phyloP scores from a whole-genome alignment of 2,329 filamentous ascomycete species.

The Zarea fungicola region DNA sequence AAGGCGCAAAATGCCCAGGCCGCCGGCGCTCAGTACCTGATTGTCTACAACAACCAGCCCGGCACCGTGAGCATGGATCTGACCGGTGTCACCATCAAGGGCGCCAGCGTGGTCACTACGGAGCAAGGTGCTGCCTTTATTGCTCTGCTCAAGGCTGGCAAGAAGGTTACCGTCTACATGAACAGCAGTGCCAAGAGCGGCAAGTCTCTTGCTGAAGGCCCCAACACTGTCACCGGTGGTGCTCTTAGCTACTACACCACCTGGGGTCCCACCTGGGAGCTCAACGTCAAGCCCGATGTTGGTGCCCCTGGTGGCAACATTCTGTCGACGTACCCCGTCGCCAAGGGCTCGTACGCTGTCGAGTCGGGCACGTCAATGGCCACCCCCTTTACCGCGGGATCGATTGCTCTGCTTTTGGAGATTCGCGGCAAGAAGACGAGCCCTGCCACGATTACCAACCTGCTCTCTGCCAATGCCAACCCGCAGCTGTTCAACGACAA shows the following conservation, averaged over 20 bases:
- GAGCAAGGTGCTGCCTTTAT: constrained; percentile 41
- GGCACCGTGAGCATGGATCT: constrained; percentile 30
- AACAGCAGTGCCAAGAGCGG: constrained; percentile 31
- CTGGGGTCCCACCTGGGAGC: constrained; percentile 58
- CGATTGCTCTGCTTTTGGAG: constrained; percentile 49
- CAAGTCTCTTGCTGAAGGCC: constrained; percentile 25
- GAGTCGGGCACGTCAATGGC: constrained; percentile 58
- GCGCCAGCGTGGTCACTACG: constrained; percentile 36
- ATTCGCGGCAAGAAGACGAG: constrained; percentile 46
- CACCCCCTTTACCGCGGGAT: constrained; percentile 49
- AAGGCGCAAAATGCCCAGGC: constrained; percentile 50
- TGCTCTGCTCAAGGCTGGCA: constrained; percentile 35
- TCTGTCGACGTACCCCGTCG: constrained; percentile 49
- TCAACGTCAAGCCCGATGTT: constrained; percentile 51
- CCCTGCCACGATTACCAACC: constrained; percentile 43
- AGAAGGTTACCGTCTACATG: constrained; percentile 41
- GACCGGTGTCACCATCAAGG: constrained; percentile 24
- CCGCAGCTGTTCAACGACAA: constrained; percentile 46
- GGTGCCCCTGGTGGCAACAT: constrained; percentile 53
- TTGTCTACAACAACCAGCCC: constrained; percentile 54
- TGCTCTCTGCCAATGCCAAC: constrained; percentile 45
- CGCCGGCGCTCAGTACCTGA: constrained; percentile 54
- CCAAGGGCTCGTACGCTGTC: constrained; percentile 44
- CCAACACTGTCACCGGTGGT: constrained; percentile 44
- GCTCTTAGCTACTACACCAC: constrained; percentile 48